Base-by-base conservation (phyloP, 495 filamentous ascomycete genomes). In the Hyaloscypha bicolor region DNA sequence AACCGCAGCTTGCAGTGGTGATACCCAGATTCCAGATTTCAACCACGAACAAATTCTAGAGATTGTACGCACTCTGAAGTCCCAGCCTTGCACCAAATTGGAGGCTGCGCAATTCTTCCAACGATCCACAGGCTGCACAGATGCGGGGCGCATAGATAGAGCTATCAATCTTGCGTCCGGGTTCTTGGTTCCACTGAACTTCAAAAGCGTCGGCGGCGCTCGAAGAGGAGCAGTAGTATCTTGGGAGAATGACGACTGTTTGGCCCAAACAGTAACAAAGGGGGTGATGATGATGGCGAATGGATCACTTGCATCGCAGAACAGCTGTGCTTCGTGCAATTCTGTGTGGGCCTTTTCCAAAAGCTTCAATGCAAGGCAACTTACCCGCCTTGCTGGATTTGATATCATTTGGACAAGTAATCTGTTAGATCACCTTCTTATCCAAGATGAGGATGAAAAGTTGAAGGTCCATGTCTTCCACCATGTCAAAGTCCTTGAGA, bases 361-460 rank as follows among this genome's bases (percentile, higher is more conserved):
- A 29, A 53, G 19, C 22, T 53, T 53, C 51, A 53, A 53, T 16
- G 51, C 51, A 21, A 53, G 51, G 16, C 51, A 53, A 53, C 51
- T 53, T 53, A 53, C 51, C 2, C 51, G 51, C 51, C 8, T 53
- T 6, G 22, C 51, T 11, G 51, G 51, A 53, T 53, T 53, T 16
- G 51, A 53, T 6, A 53, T 53, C 4, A 53, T 53, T 9, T 78
- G 72, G 75, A 84, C 81, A n/a, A 53, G 71, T 37, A 80, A 83
- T 48, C 60, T 83, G 3, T 71, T 72, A 2, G 78, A 83, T 55
- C 82, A 84, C 70, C 73, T 84, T 1, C 74, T 69, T 0, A 48
- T 82, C 11, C 67, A 68, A 1, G 76, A 80, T 22, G 76, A 75
- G 53, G 77, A 79, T 42, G 73, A 69, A 16, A 76, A 65, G 19